A percentile compares a stretch with the other conserved stretches of the same genome.
phyloP scores from a whole-genome alignment of 139 green algal species.

The Picochlorum sp. region DNA sequence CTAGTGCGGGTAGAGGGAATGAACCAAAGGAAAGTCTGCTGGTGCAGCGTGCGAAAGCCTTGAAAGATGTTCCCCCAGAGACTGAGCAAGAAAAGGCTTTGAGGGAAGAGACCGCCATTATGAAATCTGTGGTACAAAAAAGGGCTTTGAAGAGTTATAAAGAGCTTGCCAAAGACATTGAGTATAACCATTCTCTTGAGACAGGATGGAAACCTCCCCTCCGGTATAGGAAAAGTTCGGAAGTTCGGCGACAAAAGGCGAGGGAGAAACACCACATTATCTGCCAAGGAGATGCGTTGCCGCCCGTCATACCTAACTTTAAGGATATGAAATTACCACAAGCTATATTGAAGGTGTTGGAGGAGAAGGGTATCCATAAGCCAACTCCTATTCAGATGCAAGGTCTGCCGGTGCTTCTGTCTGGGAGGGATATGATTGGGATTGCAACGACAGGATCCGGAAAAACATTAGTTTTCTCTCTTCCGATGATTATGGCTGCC shows the following conservation, averaged over 20 bases:
- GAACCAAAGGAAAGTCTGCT: constrained; percentile 55
- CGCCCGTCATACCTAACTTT: constrained; percentile 80
- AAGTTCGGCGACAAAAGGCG: constrained; percentile 52
- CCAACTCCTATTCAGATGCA: constrained; percentile 94
- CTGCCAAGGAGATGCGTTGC: constrained; percentile 70
- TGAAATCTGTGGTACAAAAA: constrained; percentile 76
- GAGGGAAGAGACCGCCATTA: constrained; percentile 79
- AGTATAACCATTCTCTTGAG: constrained; percentile 57
- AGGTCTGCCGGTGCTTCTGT: constrained; percentile 82
- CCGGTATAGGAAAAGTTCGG: constrained; percentile 50
- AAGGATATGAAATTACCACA: constrained; percentile 52
- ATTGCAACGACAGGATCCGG: constrained; percentile 94
- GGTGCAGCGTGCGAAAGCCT: constrained; percentile 37
- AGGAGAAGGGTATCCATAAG: constrained; percentile 70
- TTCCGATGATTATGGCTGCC: constrained; percentile 85
- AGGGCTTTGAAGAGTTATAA: constrained; percentile 82
- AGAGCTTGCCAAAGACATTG: constrained; percentile 78
- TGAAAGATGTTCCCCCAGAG: constrained; percentile 41
- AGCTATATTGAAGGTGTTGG: constrained; percentile 59
- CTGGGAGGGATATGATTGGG: constrained; percentile 96
- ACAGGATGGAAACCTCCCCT: constrained; percentile 91
- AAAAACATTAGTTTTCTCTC: constrained; percentile 91
- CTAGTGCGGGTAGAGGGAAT: neutral
- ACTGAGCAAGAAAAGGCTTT: constrained; percentile 53
- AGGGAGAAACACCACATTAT: constrained; percentile 87